Base-by-base conservation (phyloP, 2,329 filamentous ascomycete species). In the Zymoseptoria crescenta region DNA sequence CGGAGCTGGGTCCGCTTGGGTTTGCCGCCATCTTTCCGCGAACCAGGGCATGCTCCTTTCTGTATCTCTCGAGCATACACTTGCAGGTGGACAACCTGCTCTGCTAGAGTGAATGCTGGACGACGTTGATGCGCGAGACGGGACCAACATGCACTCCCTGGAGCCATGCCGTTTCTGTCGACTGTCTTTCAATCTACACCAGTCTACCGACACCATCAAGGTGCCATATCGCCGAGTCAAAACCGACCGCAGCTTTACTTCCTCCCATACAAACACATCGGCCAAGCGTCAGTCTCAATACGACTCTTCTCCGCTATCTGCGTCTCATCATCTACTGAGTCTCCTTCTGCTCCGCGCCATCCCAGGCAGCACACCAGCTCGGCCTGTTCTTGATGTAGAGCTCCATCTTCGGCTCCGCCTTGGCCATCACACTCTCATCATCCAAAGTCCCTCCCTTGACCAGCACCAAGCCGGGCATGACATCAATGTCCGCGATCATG, bases 401-500 rank as follows among this genome's bases (percentile, higher is more conserved):
- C 59, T 72, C 70, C 29, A 60, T n/a, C 4, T 49, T 58, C 1
- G 70, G 69, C 58, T 56, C 58, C 13, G 60, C 61, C 49, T 65
- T 65, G 13, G 60, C 61, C 13, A 68, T 56, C 55, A 67, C 57
- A 1, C 55, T 64, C 6, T 61, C 49, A 52, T 71, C 70, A 49
- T 73, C 71, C 19, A 73, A 54, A 8, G 70, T 72, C 3, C 71
- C 70, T 9, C 64, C 64, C 62, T 72, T 72, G 52, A 72, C 58
- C 45, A 72, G 68, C 10, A 60, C 62, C 8, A 70, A 41, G 19
- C 65, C 70, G 0, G 62, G 61, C 57, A 69, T 56, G 4, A 62
- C 65, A 6, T 69, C 66, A 8, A 59, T 61, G 48, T 68, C 58
- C 4, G 68, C 70, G 20, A 53, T 63, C 59, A 72, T 68, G 49